A percentile compares a stretch with the other conserved stretches of the same genome.
These are phyloP conservation scores for Sicyos baderoa DNA, from an alignment of 306 rosid species.

Conservation along the genomic window DNA sequence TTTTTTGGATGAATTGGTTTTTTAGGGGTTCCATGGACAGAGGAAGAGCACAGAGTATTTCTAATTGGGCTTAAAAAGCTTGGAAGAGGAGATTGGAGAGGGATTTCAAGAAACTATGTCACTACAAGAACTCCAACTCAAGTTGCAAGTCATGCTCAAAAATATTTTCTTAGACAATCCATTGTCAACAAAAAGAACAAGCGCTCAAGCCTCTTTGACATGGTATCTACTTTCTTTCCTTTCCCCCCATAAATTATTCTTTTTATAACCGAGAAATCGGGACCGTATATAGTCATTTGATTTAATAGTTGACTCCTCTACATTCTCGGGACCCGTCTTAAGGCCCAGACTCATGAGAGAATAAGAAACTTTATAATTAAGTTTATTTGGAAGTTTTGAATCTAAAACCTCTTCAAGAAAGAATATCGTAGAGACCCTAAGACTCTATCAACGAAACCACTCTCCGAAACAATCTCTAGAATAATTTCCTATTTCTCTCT, in stretches of 20 bases:
- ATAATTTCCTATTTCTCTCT: too few relatives aligned
- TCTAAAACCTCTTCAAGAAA: too few relatives aligned
- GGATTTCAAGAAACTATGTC: conserved; percentile 67
- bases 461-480: too few relatives aligned
- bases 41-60: conserved; percentile 77
- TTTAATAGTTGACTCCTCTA: too few relatives aligned
- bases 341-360: too few relatives aligned
- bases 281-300: too few relatives aligned
- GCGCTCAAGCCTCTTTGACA: conserved; percentile 82
- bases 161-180: conserved; percentile 61
- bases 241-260: background rate
- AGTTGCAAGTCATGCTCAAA: conserved; percentile 97
- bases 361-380: too few relatives aligned
- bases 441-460: too few relatives aligned
- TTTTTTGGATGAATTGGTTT: background rate
- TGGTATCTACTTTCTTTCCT: conserved; percentile 23
- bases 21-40: conserved; percentile 87
- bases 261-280: too few relatives aligned
- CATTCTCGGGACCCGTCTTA: too few relatives aligned
- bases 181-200: conserved; percentile 50
- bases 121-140: conserved; percentile 88
- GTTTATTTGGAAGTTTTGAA: too few relatives aligned
- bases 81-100: conserved; percentile 95
- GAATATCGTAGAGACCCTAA: too few relatives aligned
- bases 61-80: conserved; percentile 72